These are phyloP conservation scores for Medicago arabica DNA, from an alignment of 306 rosid genomes.

Conservation along the genomic window DNA sequence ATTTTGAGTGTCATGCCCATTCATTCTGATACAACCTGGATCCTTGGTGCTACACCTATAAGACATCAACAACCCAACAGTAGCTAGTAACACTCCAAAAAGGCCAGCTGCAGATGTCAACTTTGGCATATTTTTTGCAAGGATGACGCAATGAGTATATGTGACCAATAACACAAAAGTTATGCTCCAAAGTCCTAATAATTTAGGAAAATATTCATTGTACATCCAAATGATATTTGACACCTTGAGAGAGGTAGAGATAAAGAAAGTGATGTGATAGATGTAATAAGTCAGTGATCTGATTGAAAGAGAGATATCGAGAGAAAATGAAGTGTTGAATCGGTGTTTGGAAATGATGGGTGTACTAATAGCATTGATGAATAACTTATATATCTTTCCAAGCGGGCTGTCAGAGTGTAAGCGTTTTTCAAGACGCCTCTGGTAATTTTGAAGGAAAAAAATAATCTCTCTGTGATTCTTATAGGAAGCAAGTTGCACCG, in stretches of 20 bases:
- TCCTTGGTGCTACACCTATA: conserved; percentile 94
- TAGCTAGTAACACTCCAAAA: conserved; percentile 83
- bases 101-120: conserved; percentile 72
- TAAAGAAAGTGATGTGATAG: no score
- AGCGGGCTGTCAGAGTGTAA: conserved; percentile 77
- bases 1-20: conserved; percentile 63
- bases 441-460: conserved; percentile 95
- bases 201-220: no score
- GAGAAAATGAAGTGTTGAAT: no score
- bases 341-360: no score
- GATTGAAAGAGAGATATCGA: no score
- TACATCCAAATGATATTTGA: no score
- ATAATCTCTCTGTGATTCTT: conserved; percentile 98
- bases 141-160: conserved; percentile 78
- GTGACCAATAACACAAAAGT: conserved; percentile 77
- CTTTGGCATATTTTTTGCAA: conserved; percentile 78
- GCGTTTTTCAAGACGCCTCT: conserved; percentile 86
- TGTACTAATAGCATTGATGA: no score
- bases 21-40: conserved; percentile 90
- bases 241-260: no score
- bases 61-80: conserved; percentile 75
- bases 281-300: no score
- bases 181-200: conserved; percentile 86
- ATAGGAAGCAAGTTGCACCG: conserved; percentile 96
- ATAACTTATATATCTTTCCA: conserved; percentile 63